Evolutionary conservation across 163 green algal species (phyloP).

Genomic region (Volvox carteri): DNA sequence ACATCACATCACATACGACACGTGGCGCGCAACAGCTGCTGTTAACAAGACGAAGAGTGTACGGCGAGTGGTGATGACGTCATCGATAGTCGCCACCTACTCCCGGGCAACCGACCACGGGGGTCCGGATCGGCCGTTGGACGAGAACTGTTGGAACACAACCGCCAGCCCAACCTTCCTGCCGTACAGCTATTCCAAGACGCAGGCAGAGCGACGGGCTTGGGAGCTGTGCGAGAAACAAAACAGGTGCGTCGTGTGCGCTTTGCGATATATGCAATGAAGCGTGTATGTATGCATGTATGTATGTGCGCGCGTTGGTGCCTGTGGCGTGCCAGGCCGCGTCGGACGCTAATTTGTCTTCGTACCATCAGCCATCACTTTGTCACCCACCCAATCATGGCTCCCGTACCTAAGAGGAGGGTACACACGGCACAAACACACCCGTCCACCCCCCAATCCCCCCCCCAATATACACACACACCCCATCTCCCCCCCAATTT

Average conservation of each 20-base stretch:
- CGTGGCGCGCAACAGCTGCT: too few species aligned
- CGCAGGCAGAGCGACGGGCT: slow-evolving; percentile 62
- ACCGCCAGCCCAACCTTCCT: slow-evolving; percentile 12
- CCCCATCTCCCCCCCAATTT: too few species aligned
- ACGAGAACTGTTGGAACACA: slow-evolving; percentile 38
- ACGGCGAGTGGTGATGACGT: slow-evolving; percentile 69
- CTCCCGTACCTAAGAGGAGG: too few species aligned
- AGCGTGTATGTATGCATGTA: too few species aligned
- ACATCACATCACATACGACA: too few species aligned
- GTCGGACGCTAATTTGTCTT: too few species aligned
- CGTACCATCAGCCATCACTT: too few species aligned
- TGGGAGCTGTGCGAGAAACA: slow-evolving; percentile 60
- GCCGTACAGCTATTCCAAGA: slow-evolving; percentile 73
- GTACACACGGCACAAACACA: too few species aligned
- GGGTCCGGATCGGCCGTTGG: slow-evolving; percentile 50
- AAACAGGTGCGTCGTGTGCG: slow-evolving; percentile 31
- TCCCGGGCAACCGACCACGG: slow-evolving; percentile 41
- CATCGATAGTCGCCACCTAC: slow-evolving; percentile 61
- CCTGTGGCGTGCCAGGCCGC: too few species aligned
- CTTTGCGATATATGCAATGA: background rate
- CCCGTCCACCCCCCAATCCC: too few species aligned
- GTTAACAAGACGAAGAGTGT: slow-evolving; percentile 62
- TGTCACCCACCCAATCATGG: too few species aligned
- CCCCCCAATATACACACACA: too few species aligned
- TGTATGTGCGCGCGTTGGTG: background rate